Base-by-base conservation (phyloP, 2,329 filamentous ascomycete genomes). In the Ophiostoma sp. region DNA sequence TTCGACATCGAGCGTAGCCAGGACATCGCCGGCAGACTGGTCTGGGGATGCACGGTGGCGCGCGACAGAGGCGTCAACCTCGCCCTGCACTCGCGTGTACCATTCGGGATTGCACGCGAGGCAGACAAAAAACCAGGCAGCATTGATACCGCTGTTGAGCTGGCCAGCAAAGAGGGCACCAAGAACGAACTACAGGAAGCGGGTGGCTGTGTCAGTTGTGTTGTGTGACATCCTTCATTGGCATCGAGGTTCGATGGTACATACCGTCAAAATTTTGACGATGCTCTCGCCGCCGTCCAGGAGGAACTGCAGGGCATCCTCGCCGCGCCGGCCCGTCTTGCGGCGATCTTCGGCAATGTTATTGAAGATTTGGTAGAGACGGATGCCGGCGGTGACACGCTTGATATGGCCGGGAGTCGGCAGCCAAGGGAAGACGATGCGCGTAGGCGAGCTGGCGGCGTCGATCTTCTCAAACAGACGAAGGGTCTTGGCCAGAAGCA, bases 91-190 rank as follows among this genome's bases (percentile, higher is more conserved):
- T 64, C 78, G 77, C 11, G 68, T 70, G 47, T 79, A 78, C 86
- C 86, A 82, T 67, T 80, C 68, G 16, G 78, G 74, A 72, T 83
- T 73, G 67, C 79, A 69, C 67, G 83, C 74, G 67, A 88, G 77
- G 77, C 83, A 79, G 74, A 80, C 70, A 70, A 87, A 74, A 70
- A 86, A 76, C 79, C 81, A 86, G 1, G 81, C 80, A 0, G 82
- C 81, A 71, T 84, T 86, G 73, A 85, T 80, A 52, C 83, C 84
- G 38, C 77, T 83, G 75, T 87, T 87, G n/a, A 86, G 71, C 45
- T 83, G 76, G n/a, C 84, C 84, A 1, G 84, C 84, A 73, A 84
- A 85, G 3, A 87, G 75, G 0, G 82, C 77, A 12, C 81, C 80
- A n/a, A 86, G 76, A 45, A 85, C 77, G 74, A 86, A 85, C 77